A percentile compares a stretch with the other conserved stretches of the same genome.
Evolutionary conservation across 495 filamentous ascomycete genomes (phyloP).

Genomic region (Talaromyces liani): DNA sequence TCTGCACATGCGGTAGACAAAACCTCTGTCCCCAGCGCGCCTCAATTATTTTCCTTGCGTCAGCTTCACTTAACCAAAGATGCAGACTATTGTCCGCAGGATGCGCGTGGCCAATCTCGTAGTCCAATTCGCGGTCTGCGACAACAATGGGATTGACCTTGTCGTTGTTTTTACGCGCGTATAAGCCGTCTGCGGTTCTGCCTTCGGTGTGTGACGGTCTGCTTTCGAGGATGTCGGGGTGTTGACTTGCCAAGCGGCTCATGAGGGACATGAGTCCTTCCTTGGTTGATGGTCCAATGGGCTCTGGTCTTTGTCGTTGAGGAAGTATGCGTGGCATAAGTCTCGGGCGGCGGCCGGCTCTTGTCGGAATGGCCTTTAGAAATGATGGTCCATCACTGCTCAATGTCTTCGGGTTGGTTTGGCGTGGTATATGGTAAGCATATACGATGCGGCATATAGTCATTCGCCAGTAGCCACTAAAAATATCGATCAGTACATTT

Average conservation of each 20-base stretch:
- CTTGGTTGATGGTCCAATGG: neutral
- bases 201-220: constrained; percentile 5
- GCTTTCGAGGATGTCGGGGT: neutral
- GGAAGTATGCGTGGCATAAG: constrained; percentile 8
- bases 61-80: constrained; percentile 2
- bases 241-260: neutral
- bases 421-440: constrained; percentile 7
- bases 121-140: neutral
- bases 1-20: neutral
- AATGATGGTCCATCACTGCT: constrained; percentile 2
- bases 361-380: constrained; percentile 1
- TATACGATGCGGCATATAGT: constrained; percentile 1
- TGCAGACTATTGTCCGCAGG: neutral
- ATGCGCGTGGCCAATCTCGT: constrained; percentile 2
- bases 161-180: neutral
- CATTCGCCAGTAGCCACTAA: constrained; percentile 7
- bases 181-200: neutral
- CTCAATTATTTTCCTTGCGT: constrained; percentile 3
- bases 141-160: neutral
- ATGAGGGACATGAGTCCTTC: constrained; percentile 1
- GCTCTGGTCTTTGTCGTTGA: neutral
- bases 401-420: neutral
- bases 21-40: constrained; percentile 7
- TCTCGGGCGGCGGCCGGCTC: neutral
- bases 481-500: neutral